phyloP scores from a whole-genome alignment of 2,329 filamentous ascomycete species.

The Fusarium sp. region DNA sequence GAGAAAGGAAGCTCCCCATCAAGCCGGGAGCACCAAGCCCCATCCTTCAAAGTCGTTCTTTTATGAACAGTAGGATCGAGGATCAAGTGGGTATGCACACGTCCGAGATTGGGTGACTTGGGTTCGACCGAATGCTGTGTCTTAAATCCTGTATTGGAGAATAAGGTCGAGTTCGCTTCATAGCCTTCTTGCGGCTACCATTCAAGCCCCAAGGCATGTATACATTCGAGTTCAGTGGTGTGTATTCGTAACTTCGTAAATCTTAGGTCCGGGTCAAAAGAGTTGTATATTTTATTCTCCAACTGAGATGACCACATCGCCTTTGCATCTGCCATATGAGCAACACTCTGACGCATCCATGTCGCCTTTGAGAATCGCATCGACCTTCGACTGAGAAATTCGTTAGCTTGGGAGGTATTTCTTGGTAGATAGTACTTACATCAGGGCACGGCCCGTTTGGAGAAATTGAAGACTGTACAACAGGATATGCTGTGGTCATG shows the following conservation, averaged over 20 bases:
- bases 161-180: slow-evolving; percentile 6
- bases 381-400: slow-evolving; percentile 51
- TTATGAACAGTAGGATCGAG: background rate
- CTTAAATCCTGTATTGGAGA: slow-evolving; percentile 2
- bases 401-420: slow-evolving; percentile 13
- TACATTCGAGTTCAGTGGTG: slow-evolving; percentile 2
- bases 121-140: background rate
- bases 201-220: slow-evolving; percentile 7
- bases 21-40: background rate
- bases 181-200: background rate
- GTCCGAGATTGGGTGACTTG: background rate
- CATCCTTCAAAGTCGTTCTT: background rate
- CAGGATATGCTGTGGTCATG: slow-evolving; percentile 21
- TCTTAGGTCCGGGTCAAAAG: slow-evolving; percentile 13
- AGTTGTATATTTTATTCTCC: slow-evolving; percentile 46
- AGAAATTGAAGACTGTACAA: slow-evolving; percentile 50
- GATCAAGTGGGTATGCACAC: background rate
- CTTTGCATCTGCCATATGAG: slow-evolving; percentile 67
- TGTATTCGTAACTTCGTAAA: slow-evolving; percentile 45
- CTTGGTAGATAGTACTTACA: slow-evolving; percentile 41
- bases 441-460: slow-evolving; percentile 55
- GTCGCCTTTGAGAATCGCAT: slow-evolving; percentile 63
- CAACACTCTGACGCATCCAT: slow-evolving; percentile 67
- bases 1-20: background rate
- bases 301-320: slow-evolving; percentile 65